Percentiles rank a stretch among this genome's conserved stretches.
These are phyloP conservation scores for Paradendryphiella salina DNA, from an alignment of 2,329 filamentous ascomycete species.

Conservation along the genomic window DNA sequence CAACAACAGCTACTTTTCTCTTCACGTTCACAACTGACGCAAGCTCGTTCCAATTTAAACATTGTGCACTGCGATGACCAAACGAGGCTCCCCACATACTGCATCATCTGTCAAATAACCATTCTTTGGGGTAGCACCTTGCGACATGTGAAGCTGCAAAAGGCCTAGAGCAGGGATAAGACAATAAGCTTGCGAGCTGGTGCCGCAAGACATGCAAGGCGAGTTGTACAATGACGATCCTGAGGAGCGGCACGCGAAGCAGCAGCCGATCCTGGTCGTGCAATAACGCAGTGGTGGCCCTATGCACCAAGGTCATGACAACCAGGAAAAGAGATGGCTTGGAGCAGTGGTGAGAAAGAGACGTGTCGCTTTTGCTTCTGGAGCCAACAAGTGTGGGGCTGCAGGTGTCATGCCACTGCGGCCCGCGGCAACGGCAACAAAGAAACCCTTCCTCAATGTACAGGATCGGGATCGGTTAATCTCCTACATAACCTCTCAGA, in stretches of 20 bases:
- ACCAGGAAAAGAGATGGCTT: slow-evolving; percentile 2
- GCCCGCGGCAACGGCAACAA: slow-evolving; percentile 17
- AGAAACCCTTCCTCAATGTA: slow-evolving; percentile 7
- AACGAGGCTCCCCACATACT: slow-evolving; percentile 12
- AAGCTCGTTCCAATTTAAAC: slow-evolving; percentile 16
- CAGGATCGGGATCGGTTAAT: slow-evolving; percentile 11
- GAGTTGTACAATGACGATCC: slow-evolving; percentile 19
- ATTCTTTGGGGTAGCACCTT: slow-evolving; percentile 19
- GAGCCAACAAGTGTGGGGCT: slow-evolving; percentile 6
- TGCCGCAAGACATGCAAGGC: slow-evolving; percentile 11
- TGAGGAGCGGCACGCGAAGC: slow-evolving; percentile 17
- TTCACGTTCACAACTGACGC: slow-evolving; percentile 19
- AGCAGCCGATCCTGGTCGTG: slow-evolving; percentile 14
- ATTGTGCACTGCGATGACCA: neutral
- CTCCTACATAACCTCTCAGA: neutral
- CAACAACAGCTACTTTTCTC: slow-evolving; percentile 2
- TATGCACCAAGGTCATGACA: neutral
- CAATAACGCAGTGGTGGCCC: slow-evolving; percentile 21
- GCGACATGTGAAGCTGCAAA: slow-evolving; percentile 16
- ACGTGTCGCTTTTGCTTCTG: slow-evolving; percentile 16
- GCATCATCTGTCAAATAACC: slow-evolving; percentile 24
- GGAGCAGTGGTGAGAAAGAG: neutral
- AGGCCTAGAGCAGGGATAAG: slow-evolving; percentile 19
- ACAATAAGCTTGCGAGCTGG: slow-evolving; percentile 24
- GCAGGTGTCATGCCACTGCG: slow-evolving; percentile 28